Conservation (phyloP, 2,329 filamentous ascomycete species). For the Arthrobotrys entomopaga region DNA sequence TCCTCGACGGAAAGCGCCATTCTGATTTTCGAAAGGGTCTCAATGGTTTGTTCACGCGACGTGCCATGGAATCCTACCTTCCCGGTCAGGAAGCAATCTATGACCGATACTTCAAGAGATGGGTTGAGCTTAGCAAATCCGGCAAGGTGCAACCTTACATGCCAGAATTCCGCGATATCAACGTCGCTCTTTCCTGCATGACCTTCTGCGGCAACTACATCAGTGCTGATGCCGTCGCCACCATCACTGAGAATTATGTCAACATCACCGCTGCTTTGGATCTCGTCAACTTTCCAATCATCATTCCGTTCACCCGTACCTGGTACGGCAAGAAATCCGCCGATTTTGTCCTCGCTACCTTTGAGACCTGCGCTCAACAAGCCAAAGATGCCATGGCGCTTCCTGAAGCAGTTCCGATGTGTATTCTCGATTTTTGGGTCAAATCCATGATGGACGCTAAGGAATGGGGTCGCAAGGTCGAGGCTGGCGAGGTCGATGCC, state of each 20-base stretch:
- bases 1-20: constrained; percentile 92
- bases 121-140: constrained; percentile 78
- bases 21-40: constrained; percentile 97
- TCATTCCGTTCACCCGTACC: constrained; percentile 91
- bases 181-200: constrained; percentile 92
- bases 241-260: constrained; percentile 96
- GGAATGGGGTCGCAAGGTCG: constrained; percentile 80
- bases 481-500: constrained; percentile 69
- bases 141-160: constrained; percentile 87
- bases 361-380: constrained; percentile 90
- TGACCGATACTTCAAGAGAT: constrained; percentile 82
- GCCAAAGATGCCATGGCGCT: constrained; percentile 90
- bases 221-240: constrained; percentile 86
- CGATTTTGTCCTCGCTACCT: constrained; percentile 89
- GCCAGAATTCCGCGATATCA: constrained; percentile 89
- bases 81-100: constrained; percentile 94
- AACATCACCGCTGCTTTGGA: constrained; percentile 94
- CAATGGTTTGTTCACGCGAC: constrained; percentile 91
- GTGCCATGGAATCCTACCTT: constrained; percentile 86
- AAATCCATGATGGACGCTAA: constrained; percentile 86
- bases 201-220: constrained; percentile 99
- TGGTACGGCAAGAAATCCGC: constrained; percentile 98
- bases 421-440: constrained; percentile 96
- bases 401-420: constrained; percentile 79
- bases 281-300: constrained; percentile 97